Evolutionary conservation across 2,329 filamentous ascomycete species (phyloP), one percentile per base, ranked within the genome.

Genomic region (Cercospora citrullina): DNA sequence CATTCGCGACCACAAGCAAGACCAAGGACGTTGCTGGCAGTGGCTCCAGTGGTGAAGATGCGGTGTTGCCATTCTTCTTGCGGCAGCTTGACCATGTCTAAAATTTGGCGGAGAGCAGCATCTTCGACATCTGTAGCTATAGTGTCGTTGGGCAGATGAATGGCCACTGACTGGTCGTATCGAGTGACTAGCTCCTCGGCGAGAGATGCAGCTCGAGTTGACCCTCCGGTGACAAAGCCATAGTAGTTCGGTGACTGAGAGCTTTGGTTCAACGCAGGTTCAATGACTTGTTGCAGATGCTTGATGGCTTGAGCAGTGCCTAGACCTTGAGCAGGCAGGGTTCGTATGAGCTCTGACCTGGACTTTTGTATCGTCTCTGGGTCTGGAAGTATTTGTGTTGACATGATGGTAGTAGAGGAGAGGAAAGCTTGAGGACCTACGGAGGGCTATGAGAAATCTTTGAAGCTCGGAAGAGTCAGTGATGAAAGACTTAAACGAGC

Each of bases 151-250:
- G 92, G 90, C 1, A 97, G 83, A 77, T 97, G 93, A 0, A 96
- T 91, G 67, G 90, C 86, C 4, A 93, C 89, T 78, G 94, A 97
- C 77, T 96, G 92, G 77, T 97, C 94, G 69, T 90, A 86, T 8
- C 87, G 86, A 5, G 89, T 89, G 69, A 94, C 93, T n/a, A 97
- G 80, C 71, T 93, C 91, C 78, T 97, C 94, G 1, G 93, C 94
- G 64, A 92, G 87, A 72, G 90, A 86, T 33, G 93, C 93, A 26
- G 93, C 88, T 5, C 93, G 92, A 0, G 94, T 91, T 7, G 86
- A 84, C 14, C 92, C 91, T 55, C 94, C 94, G 0, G 90, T 96
- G 5, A 97, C 91, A 77, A 97, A 97, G 68, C 93, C 94, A 78
- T 92, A 96, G 83, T 96, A 96, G 64, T 88, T 87, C 10, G 87